These are phyloP conservation scores for Papiliotrema flavescens DNA, from an alignment of 1,284 basidiomycete genomes.

Conservation along the genomic window DNA sequence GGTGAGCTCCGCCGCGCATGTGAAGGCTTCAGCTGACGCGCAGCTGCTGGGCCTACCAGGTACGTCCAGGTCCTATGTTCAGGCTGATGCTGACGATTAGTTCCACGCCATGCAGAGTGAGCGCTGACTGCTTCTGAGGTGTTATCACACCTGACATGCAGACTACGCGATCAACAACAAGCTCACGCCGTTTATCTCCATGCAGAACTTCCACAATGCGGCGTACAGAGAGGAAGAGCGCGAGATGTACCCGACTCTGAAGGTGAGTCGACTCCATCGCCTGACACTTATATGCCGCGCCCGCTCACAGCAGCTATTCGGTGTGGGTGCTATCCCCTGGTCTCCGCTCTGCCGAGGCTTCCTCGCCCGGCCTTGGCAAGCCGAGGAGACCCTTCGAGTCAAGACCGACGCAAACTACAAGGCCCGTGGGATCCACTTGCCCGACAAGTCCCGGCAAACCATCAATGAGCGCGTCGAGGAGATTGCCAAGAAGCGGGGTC, in stretches of 20 bases:
- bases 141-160: constrained; percentile 9
- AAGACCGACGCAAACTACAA: constrained; percentile 22
- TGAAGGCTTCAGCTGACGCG: background rate
- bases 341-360: constrained; percentile 34
- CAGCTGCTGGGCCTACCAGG: constrained; percentile 40
- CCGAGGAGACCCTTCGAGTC: constrained; percentile 20
- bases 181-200: constrained; percentile 63
- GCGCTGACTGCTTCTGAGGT: too few species aligned
- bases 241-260: constrained; percentile 60
- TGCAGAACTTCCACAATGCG: constrained; percentile 60
- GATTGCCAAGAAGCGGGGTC: constrained; percentile 54
- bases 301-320: constrained; percentile 27
- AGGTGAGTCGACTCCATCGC: constrained; percentile 17
- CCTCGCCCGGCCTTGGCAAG: constrained; percentile 27
- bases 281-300: background rate
- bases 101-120: constrained; percentile 48
- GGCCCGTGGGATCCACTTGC: constrained; percentile 12
- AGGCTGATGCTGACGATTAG: constrained; percentile 9
- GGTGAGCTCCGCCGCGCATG: constrained; percentile 3
- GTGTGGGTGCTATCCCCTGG: constrained; percentile 49
- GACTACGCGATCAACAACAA: constrained; percentile 53
- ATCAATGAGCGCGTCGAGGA: constrained; percentile 54
- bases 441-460: constrained; percentile 20
- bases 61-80: constrained; percentile 6
- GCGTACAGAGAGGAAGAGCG: constrained; percentile 59